Evolutionary conservation across 139 green algal species (phyloP), one percentile per base, ranked within the genome.

Genomic region (Desmodesmus armatus): DNA sequence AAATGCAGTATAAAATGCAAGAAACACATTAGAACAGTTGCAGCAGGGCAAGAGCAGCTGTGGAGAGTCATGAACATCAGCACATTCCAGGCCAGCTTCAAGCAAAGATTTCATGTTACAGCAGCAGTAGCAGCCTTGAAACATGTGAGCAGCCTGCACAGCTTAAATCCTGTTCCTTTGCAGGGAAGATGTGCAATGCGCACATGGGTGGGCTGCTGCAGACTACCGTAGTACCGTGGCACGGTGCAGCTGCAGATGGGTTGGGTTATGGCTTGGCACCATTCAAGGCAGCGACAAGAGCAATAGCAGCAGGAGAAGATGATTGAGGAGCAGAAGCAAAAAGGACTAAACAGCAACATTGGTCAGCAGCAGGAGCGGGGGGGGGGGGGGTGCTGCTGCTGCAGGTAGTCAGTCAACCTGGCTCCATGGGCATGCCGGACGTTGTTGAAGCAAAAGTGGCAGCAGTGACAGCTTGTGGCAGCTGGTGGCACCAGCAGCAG

Each of bases 211-310:
- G 19, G 49, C 49, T 2, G 43, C 33, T 17, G 49, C 74, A 15
- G 74, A 49, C 49, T n/a, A n/a, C n/a, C n/a, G n/a, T n/a, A n/a
- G n/a, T n/a, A 81, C 33, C 13, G 69, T 49, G 33, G 69, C 74
- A 35, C 69, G 49, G 17, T 70, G 9, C 74, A 70, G 49, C 31
- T 81, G 49, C 19, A 31, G 4, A 49, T 81, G 69, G n/a, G 47
- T 27, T 13, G 73, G 73, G 47, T 80, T 47, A 47, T 80, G 47
- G 47, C 66, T 47, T 27, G 63, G 40, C 43, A 63, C 25, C 72
- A 43, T 11, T 37, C 29, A 37, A 35, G 55, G 69, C 69, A 73
- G 19, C 65, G 29, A 29, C 31, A 73, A 29, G 11, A 73, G 29
- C 65, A 21, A 29, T 29, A 73, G 65, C 65, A 73, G 67, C 67